These are phyloP conservation scores for Russula sp. DNA, from an alignment of 768 basidiomycete genomes.

Conservation along the genomic window DNA sequence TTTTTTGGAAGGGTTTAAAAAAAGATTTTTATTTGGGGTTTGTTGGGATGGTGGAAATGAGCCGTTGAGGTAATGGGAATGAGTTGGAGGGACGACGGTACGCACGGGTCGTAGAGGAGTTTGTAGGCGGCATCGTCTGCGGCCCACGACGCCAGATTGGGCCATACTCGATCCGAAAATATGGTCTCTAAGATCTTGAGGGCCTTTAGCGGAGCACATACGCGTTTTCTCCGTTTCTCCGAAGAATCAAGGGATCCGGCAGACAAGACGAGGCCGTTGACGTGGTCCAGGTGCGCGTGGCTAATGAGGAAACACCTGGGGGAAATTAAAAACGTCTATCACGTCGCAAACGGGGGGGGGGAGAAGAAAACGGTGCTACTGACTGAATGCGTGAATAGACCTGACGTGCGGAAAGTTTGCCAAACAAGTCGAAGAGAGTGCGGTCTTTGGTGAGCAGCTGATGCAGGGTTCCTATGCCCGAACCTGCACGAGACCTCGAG, in stretches of 20 bases:
- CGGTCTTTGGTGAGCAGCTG: constrained; percentile 54
- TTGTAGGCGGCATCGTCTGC: constrained; percentile 53
- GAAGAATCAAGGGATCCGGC: constrained; percentile 62
- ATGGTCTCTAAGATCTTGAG: constrained; percentile 64
- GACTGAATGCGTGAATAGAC: constrained; percentile 52
- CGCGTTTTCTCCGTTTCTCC: constrained; percentile 40
- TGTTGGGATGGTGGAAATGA: constrained; percentile 2
- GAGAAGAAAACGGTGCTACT: constrained; percentile 16
- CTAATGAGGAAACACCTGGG: constrained; percentile 77
- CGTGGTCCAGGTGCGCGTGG: constrained; percentile 90
- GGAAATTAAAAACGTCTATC: neutral
- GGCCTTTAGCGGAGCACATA: constrained; percentile 55
- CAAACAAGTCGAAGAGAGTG: constrained; percentile 55
- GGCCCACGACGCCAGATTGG: constrained; percentile 72
- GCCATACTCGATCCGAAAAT: constrained; percentile 81
- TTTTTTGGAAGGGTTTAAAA: constrained; percentile 25
- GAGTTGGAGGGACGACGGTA: constrained; percentile 10
- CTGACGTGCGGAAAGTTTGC: constrained; percentile 36
- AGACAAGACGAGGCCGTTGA: constrained; percentile 72
- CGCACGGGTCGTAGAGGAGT: constrained; percentile 62
- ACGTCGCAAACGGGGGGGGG: neutral
- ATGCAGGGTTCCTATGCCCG: constrained; percentile 74
- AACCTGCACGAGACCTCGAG: constrained; percentile 45
- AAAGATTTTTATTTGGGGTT: neutral
- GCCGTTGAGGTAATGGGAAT: neutral